These are phyloP conservation scores for Zalaria sp. DNA, from an alignment of 2,329 filamentous ascomycete genomes.

Conservation along the genomic window DNA sequence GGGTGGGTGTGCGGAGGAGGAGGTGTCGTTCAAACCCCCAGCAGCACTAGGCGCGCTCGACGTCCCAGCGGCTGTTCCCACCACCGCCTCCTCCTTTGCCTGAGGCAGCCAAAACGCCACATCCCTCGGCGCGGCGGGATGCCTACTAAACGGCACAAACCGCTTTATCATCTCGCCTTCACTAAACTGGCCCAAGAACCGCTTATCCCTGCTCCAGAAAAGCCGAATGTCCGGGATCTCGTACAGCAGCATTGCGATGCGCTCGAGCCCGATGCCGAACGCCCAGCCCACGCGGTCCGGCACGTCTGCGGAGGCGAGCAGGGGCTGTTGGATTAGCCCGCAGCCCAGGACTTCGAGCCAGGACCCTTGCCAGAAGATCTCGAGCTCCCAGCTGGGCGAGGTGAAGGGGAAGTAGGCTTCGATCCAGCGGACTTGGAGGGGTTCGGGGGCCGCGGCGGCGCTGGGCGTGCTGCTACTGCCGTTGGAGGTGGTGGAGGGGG, in stretches of 20 bases:
- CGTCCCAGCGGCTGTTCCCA: constrained; percentile 15
- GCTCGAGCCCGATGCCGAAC: constrained; percentile 85
- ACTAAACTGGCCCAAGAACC: too few relatives aligned
- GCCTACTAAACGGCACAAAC: constrained; percentile 81
- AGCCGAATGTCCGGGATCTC: constrained; percentile 90
- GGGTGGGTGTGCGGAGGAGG: too few relatives aligned
- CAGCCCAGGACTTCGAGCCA: constrained; percentile 96
- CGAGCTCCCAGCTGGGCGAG: constrained; percentile 86
- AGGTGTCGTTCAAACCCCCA: constrained; percentile 14
- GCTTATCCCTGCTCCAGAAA: constrained; percentile 88
- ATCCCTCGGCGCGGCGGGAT: constrained; percentile 81
- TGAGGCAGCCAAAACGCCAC: constrained; percentile 76
- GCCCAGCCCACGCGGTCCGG: constrained; percentile 77
- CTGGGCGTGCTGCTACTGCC: too few relatives aligned
- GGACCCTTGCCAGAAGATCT: constrained; percentile 85
- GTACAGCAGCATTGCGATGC: constrained; percentile 95
- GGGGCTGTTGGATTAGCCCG: constrained; percentile 71
- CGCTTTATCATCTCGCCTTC: too few relatives aligned
- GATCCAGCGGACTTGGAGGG: constrained; percentile 80
- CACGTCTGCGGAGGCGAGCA: constrained; percentile 65
- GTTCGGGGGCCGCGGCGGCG: constrained; percentile 23
- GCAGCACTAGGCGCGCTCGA: constrained; percentile 19
- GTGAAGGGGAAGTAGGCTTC: constrained; percentile 98
- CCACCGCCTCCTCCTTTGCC: constrained; percentile 12
- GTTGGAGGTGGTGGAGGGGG: constrained; percentile 28